Conservation (phyloP, 2,329 filamentous ascomycete species). For the Fusarium vanettenii region DNA sequence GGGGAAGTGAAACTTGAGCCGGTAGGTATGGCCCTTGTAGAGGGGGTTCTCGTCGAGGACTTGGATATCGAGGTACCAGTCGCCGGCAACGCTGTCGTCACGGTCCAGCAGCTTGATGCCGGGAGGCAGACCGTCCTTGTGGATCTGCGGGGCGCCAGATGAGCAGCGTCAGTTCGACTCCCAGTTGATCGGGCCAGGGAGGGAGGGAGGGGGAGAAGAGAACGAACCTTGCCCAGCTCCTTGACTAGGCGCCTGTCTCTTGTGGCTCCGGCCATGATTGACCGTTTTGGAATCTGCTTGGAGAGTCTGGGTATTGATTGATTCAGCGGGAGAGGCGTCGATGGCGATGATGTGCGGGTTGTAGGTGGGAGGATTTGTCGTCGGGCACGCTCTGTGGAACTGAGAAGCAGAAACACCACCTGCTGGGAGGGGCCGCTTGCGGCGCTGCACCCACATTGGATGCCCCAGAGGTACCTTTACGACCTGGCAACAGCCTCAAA, state of each 20-base stretch:
- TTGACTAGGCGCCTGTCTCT: conserved; percentile 69
- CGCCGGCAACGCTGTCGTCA: conserved; percentile 76
- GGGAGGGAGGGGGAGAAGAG: not conserved
- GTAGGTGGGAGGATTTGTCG: conserved; percentile 24
- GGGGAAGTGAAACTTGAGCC: conserved; percentile 88
- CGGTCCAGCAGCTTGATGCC: conserved; percentile 84
- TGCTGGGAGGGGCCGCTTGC: conserved; percentile 36
- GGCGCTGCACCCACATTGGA: conserved; percentile 28
- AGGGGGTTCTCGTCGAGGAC: conserved; percentile 93
- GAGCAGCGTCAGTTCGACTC: conserved; percentile 30
- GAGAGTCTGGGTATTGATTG: not conserved
- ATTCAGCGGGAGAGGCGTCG: conserved; percentile 3
- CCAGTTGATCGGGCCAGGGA: not conserved
- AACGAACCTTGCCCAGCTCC: conserved; percentile 66
- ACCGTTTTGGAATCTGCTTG: conserved; percentile 10
- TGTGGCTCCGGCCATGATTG: conserved; percentile 56
- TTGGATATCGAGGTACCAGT: conserved; percentile 92
- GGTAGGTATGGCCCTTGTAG: conserved; percentile 82
- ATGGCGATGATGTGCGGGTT: conserved; percentile 20
- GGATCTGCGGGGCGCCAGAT: conserved; percentile 56
- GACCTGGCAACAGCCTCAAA: conserved; percentile 20
- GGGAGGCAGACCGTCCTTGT: conserved; percentile 66
- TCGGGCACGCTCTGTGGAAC: conserved; percentile 20
- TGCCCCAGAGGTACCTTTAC: not conserved
- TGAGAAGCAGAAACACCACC: conserved; percentile 4